Evolutionary conservation across 2,329 filamentous ascomycete species (phyloP).

Genomic region (Allantophomopsis lycopodina): DNA sequence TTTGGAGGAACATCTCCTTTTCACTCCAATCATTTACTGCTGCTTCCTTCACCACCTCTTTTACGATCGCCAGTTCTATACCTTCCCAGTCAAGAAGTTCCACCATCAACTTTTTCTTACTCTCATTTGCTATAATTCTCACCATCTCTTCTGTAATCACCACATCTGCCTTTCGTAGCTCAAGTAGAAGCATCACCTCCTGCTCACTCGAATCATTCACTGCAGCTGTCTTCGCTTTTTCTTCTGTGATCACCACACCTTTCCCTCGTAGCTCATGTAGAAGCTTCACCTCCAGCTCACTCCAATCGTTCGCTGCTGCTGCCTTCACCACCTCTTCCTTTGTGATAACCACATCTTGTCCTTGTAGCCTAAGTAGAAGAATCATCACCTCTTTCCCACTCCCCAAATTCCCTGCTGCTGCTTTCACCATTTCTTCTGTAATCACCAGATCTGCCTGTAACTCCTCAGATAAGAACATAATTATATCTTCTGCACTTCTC

Average conservation of each 20-base stretch:
- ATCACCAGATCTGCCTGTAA: not conserved
- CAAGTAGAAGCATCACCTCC: not conserved
- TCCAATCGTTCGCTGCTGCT: not conserved
- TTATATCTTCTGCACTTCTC: no score
- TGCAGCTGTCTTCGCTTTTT: not conserved
- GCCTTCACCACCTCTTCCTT: slow-evolving; percentile 1
- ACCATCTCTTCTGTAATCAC: no score
- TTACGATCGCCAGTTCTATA: no score
- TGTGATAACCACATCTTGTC: not conserved
- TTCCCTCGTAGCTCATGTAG: not conserved
- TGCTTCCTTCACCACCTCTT: slow-evolving; percentile 1
- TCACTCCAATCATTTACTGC: not conserved
- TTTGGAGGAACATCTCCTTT: not conserved
- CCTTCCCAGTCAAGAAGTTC: no score
- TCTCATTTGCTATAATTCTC: no score
- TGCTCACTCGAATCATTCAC: no score
- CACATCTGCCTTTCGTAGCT: no score
- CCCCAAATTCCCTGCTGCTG: slow-evolving; percentile 1
- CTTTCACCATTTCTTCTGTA: slow-evolving; percentile 4
- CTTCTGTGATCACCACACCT: slow-evolving; percentile 1
- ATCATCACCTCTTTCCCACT: slow-evolving; percentile 1
- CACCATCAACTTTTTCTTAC: no score
- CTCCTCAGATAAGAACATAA: not conserved
- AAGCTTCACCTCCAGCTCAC: not conserved
- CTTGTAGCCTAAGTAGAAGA: not conserved